These are phyloP conservation scores for Batkoa obscura DNA, from an alignment of 371 early-diverging fungal species.

Conservation along the genomic window DNA sequence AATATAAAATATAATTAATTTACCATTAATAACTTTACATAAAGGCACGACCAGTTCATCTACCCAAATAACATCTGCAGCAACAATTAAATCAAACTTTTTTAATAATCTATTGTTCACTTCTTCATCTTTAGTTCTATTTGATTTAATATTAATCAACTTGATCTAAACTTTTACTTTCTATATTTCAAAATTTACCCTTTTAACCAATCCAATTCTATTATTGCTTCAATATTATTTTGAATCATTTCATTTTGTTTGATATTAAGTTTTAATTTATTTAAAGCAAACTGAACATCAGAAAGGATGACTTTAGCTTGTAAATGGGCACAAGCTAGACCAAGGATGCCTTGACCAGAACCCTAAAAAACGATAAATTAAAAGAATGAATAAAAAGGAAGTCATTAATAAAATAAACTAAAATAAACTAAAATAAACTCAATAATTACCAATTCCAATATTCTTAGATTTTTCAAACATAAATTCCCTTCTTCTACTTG, in stretches of 20 bases:
- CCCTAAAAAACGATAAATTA: conserved; percentile 6
- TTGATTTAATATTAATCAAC: not conserved
- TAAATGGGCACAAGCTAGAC: conserved; percentile 9
- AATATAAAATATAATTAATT: no score
- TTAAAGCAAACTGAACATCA: conserved; percentile 9
- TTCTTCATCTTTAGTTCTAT: not conserved
- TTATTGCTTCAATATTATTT: conserved; percentile 1
- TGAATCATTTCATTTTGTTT: conserved; percentile 7
- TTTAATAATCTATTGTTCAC: not conserved
- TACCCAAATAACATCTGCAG: conserved; percentile 28
- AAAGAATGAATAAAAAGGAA: no score
- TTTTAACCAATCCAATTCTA: conserved; percentile 8
- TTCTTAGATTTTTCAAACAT: conserved; percentile 4
- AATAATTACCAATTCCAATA: conserved; percentile 11
- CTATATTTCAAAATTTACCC: not conserved
- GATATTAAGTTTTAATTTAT: conserved; percentile 8
- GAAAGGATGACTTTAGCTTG: conserved; percentile 11
- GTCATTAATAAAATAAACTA: no score
- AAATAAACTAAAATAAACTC: conserved; percentile 1
- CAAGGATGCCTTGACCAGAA: conserved; percentile 14
- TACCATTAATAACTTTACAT: conserved; percentile 14
- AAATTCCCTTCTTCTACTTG: conserved; percentile 5
- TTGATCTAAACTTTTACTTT: not conserved
- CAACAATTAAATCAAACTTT: conserved; percentile 18
- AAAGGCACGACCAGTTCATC: conserved; percentile 19